Percentiles rank a stretch among this genome's conserved stretches.
These are phyloP conservation scores for Willaertia magna DNA, from an alignment of 208 protist species.

Conservation along the genomic window DNA sequence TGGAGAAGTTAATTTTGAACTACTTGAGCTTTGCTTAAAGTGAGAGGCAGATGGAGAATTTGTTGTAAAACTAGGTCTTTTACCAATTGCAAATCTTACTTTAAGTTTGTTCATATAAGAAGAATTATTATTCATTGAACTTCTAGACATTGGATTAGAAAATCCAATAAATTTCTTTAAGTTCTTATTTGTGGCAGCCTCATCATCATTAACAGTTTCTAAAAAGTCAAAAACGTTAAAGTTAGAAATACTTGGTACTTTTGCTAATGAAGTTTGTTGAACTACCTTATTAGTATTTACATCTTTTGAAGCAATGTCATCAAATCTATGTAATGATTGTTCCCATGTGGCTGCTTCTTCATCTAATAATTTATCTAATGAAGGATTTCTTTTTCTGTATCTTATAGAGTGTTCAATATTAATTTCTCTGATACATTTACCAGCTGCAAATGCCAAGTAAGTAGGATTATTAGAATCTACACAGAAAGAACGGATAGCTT, in stretches of 20 bases:
- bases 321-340: conserved; percentile 9
- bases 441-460: background rate
- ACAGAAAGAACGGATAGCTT: background rate
- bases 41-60: background rate
- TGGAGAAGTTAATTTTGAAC: background rate
- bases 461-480: background rate
- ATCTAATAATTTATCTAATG: conserved; percentile 1
- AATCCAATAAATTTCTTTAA: background rate
- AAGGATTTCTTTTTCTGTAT: conserved; percentile 7
- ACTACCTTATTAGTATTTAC: background rate
- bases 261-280: background rate
- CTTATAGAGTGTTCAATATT: conserved; percentile 13
- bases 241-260: background rate
- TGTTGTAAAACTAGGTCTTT: background rate
- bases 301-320: background rate
- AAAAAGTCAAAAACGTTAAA: background rate
- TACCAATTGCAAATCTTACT: background rate
- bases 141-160: background rate
- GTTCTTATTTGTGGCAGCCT: background rate
- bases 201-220: background rate
- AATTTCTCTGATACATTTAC: background rate
- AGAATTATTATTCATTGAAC: background rate
- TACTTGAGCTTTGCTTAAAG: background rate
- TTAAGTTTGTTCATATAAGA: background rate
- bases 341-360: background rate